Evolutionary conservation across 305 asterid species (phyloP).

Genomic region (Fraxinus xanthoxyloides): DNA sequence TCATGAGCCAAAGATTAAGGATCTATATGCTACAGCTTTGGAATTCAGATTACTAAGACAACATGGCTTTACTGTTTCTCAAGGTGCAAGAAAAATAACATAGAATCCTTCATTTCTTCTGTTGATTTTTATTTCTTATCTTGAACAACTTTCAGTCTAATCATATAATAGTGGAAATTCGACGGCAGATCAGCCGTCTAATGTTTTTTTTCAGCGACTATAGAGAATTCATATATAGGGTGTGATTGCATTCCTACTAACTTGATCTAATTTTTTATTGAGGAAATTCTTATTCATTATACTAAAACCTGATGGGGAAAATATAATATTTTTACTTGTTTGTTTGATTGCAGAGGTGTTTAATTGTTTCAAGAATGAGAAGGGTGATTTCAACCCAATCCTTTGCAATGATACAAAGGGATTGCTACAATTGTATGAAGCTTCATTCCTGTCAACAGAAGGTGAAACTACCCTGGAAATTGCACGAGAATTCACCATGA

Average conservation of each 20-base stretch:
- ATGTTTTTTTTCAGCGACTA: no score
- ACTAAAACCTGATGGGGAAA: no score
- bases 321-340: not conserved
- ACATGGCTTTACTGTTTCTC: conserved; percentile 1
- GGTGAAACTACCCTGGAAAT: conserved; percentile 36
- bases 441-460: conserved; percentile 30
- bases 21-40: not conserved
- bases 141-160: no score
- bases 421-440: conserved; percentile 43
- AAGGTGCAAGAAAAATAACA: not conserved
- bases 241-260: no score
- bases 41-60: conserved; percentile 19
- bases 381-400: conserved; percentile 30
- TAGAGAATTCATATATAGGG: no score
- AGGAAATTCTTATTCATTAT: no score
- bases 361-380: conserved; percentile 27
- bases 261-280: no score
- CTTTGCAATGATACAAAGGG: conserved; percentile 25
- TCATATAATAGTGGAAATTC: no score
- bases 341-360: conserved; percentile 30
- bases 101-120: not conserved
- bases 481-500: conserved; percentile 30
- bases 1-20: not conserved
- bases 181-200: no score
- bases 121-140: not conserved